Evolutionary conservation across 106 monocot species (phyloP), one percentile per base, ranked within the genome.

Genomic region (Apostasia shenzhenica): DNA sequence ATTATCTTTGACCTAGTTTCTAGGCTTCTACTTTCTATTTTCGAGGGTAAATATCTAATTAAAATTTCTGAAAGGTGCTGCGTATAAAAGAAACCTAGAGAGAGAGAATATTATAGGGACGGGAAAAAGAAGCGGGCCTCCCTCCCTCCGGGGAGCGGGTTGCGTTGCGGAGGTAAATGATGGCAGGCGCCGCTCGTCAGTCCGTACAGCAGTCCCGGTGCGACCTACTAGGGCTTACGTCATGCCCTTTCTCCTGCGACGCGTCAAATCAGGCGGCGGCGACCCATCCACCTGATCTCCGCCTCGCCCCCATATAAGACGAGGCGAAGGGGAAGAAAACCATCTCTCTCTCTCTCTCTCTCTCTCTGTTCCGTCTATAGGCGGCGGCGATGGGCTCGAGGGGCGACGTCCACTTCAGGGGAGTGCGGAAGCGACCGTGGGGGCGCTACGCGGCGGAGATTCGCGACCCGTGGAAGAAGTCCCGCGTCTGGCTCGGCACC

Each of bases 221-320:
- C 12, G 44, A 45, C 45, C 12, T 4, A 45, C 7, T 71, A 71
- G 71, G 71, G 71, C 71, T 71, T 59, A 59, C 41, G 60, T 71
- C 59, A 60, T 11, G 40, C 59, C 71, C 58, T 61, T 59, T 12
- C 60, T 10, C 59, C 60, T 59, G 71, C 47, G 61, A 71, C 71
- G 61, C 71, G 71, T 71, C 71, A 49, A 60, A 60, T 71, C 71
- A 60, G 59, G 71, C 71, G 71, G 71, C 71, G 71, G 49, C 69
- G 47, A 37, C 37, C 11, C 39, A 10, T 6, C 11, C 14, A 11
- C 62, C 2, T 45, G 44, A 6, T n/a, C 44, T 1, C 14, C 11
- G 11, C 1, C 7, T 2, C 56, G 56, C 11, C 56, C n/a, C 11
- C 13, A 14, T 13, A 62, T 12, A 45, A 62, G 5, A 62, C 11